Conservation (phyloP, 768 basidiomycete genomes). For the Rhodosporidiobolus sp. region DNA sequence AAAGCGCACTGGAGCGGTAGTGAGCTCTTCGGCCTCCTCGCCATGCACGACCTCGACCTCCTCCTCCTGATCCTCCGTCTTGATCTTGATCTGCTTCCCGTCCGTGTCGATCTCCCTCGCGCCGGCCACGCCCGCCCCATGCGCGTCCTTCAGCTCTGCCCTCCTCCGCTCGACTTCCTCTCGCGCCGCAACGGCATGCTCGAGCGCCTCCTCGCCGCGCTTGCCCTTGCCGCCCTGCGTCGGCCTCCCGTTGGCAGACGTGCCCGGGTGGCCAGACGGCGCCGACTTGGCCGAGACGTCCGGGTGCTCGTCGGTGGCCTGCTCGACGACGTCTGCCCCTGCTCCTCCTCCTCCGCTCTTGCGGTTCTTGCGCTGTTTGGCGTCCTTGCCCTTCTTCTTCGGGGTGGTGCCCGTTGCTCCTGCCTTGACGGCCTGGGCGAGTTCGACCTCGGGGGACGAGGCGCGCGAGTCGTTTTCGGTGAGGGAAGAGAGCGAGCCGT, state of each 20-base stretch:
- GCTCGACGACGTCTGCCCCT: background rate
- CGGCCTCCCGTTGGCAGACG: constrained; percentile 1
- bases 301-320: background rate
- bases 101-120: background rate
- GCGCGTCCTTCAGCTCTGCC: constrained; percentile 27
- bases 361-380: background rate
- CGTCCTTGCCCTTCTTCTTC: background rate
- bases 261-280: constrained; percentile 13
- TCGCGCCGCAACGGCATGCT: constrained; percentile 37
- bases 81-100: constrained; percentile 1
- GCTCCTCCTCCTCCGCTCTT: no score
- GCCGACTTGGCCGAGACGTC: constrained; percentile 27
- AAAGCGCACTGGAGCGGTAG: constrained; percentile 14
- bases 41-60: constrained; percentile 30
- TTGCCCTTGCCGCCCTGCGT: constrained; percentile 36
- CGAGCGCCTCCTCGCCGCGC: constrained; percentile 36
- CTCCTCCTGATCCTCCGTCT: constrained; percentile 30
- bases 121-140: constrained; percentile 24
- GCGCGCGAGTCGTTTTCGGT: constrained; percentile 13
- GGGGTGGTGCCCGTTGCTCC: background rate
- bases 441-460: constrained; percentile 21
- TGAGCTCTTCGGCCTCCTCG: constrained; percentile 25
- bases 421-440: constrained; percentile 1
- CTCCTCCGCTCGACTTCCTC: constrained; percentile 39
- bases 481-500: constrained; percentile 24